Percentiles rank a stretch among this genome's conserved stretches.
Evolutionary conservation across 345 rosid species (phyloP).

Genomic region (Brassica napus): Da-Ae NC_063448.1:18161501-18162000

Average conservation of each 20-base stretch:
- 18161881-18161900: slow-evolving; percentile 19
- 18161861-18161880: not conserved
- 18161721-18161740: not conserved
- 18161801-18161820: not conserved
- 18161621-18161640: slow-evolving; percentile 87
- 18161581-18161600: slow-evolving; percentile 81
- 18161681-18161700: slow-evolving; percentile 22
- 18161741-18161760: not conserved
- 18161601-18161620: slow-evolving; percentile 85
- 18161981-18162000: too few species aligned
- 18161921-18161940: not conserved
- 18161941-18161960: too few species aligned
- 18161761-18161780: slow-evolving; percentile 16
- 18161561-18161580: slow-evolving; percentile 72
- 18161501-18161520: slow-evolving; percentile 88
- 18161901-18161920: not conserved
- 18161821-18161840: slow-evolving; percentile 3
- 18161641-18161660: slow-evolving; percentile 83
- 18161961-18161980: too few species aligned
- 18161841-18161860: slow-evolving; percentile 8
- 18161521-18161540: slow-evolving; percentile 77
- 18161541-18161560: slow-evolving; percentile 71
- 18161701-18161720: slow-evolving; percentile 1
- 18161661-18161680: slow-evolving; percentile 44
- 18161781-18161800: slow-evolving; percentile 16